A percentile compares a stretch with the other conserved stretches of the same genome.
phyloP scores from a whole-genome alignment of 1,139 yeast genomes.

The Candida frijolesensis region DNA sequence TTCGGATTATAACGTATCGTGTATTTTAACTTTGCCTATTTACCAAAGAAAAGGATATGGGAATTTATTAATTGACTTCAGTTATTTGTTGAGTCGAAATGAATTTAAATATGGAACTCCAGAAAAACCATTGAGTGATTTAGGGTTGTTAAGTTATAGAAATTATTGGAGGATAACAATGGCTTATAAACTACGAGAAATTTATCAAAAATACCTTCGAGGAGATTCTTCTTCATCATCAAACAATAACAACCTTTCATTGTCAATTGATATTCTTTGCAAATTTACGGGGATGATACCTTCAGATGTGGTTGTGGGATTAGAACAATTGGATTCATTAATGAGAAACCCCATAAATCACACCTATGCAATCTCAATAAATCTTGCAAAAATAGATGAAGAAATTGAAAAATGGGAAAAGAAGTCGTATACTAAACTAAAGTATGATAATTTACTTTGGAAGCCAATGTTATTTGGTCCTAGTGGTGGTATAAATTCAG shows the following conservation, averaged over 20 bases:
- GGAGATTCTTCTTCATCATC: background rate
- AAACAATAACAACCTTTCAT: background rate
- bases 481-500: slow-evolving; percentile 74
- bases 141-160: slow-evolving; percentile 83
- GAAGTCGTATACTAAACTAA: slow-evolving; percentile 55
- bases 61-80: slow-evolving; percentile 82
- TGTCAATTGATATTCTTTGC: slow-evolving; percentile 64
- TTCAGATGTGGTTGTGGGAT: slow-evolving; percentile 83
- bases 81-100: slow-evolving; percentile 72
- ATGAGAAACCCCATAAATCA: slow-evolving; percentile 44
- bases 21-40: slow-evolving; percentile 87
- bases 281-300: slow-evolving; percentile 81
- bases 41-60: slow-evolving; percentile 92
- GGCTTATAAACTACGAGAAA: slow-evolving; percentile 42
- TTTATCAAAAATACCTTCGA: slow-evolving; percentile 27
- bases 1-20: slow-evolving; percentile 80
- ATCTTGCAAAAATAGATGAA: slow-evolving; percentile 44
- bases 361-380: slow-evolving; percentile 57
- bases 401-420: slow-evolving; percentile 56
- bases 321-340: slow-evolving; percentile 74
- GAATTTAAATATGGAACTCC: slow-evolving; percentile 90
- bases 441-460: slow-evolving; percentile 65
- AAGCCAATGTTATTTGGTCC: slow-evolving; percentile 83
- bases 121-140: slow-evolving; percentile 87
- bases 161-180: slow-evolving; percentile 81